Evolutionary conservation across 1,284 basidiomycete genomes (phyloP).

Genomic region (Malassezia brasiliensis): DNA sequence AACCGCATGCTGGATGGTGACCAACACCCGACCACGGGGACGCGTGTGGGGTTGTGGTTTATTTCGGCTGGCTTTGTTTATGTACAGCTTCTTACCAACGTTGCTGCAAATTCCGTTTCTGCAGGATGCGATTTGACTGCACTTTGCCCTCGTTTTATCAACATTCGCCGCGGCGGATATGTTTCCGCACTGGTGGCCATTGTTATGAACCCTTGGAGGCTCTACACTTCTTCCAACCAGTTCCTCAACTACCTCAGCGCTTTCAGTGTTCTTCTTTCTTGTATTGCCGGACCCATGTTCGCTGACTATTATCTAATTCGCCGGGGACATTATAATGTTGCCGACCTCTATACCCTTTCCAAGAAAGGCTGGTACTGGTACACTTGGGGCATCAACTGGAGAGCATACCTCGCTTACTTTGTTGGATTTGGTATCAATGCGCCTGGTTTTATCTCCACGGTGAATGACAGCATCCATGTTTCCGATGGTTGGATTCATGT

Average conservation of each 20-base stretch:
- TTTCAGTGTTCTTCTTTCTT: conserved; percentile 51
- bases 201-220: conserved; percentile 66
- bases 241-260: conserved; percentile 76
- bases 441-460: conserved; percentile 54
- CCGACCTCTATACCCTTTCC: conserved; percentile 58
- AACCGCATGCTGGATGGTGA: conserved; percentile 61
- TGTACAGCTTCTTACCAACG: conserved; percentile 56
- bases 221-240: conserved; percentile 63
- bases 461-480: not conserved
- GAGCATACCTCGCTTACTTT: conserved; percentile 64
- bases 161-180: conserved; percentile 73
- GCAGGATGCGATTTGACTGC: conserved; percentile 77
- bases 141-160: conserved; percentile 64
- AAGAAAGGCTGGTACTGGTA: conserved; percentile 59
- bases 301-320: conserved; percentile 66
- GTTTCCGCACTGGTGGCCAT: conserved; percentile 66
- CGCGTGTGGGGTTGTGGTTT: conserved; percentile 56
- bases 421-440: conserved; percentile 72
- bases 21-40: conserved; percentile 52
- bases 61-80: conserved; percentile 62
- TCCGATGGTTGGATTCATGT: conserved; percentile 5
- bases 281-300: conserved; percentile 49
- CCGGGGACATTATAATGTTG: conserved; percentile 62
- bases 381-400: conserved; percentile 57
- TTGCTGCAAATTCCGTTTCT: conserved; percentile 72